Base-by-base conservation (phyloP, 108 stramenopile genomes). In the Cyclotella baltica region DNA sequence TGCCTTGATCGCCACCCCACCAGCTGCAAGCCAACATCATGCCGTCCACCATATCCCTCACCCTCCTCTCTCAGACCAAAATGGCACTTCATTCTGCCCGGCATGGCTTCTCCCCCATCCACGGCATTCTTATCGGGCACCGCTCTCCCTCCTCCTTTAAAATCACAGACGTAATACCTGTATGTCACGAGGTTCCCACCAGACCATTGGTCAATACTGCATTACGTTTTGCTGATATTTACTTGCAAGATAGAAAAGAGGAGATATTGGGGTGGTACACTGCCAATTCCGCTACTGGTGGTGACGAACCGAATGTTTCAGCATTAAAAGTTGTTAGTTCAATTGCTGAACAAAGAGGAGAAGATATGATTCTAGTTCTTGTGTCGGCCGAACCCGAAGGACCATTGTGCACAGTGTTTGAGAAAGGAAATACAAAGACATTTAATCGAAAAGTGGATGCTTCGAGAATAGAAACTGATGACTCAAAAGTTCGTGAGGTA, bases 161-260 rank as follows among this genome's bases (percentile, higher is more conserved):
- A 29, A 75, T 90, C 25, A 50, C 64, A 13, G 77, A 89, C 33
- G 88, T 82, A 31, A 48, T 92, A 18, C 90, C 93, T 3, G 78
- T 93, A 11, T 91, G 90, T 73, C 93, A 91, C 57, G 88, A 88
- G 69, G 77, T 62, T n/a, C 93, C 93, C 0, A 93, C 93, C 13
- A 79, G 79, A 25, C 83, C 89, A 8, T 64, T 93, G 0, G 68
- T 93, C 3, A 90, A 93, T 33, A 88, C 83, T 34, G 87, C 90
- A 11, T 55, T 89, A 19, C 81, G 81, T 3, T 40, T 93, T 34
- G 64, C 79, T 19, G 72, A 63, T 20, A 78, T 78, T 27, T 65
- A 74, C 47, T 57, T 80, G 35, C 29, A 72, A 18, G 23, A 34
- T 19, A 51, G 37, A n/a, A 25, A 56, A 5, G 36, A 62, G 53